phyloP scores from a whole-genome alignment of 768 basidiomycete genomes.

The Lentinula aciculospora region DNA sequence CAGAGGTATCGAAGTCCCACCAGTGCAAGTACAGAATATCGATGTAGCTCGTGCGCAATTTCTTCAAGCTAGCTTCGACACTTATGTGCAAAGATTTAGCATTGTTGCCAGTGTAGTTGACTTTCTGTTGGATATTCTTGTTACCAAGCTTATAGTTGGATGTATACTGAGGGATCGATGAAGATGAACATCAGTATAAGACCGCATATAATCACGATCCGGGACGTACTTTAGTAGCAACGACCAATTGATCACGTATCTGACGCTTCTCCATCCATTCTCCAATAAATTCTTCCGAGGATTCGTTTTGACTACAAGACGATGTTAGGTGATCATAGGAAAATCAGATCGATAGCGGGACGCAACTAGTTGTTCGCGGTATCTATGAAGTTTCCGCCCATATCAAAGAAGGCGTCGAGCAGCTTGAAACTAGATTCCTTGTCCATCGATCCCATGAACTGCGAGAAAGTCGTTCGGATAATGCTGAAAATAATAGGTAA shows the following conservation, averaged over 20 bases:
- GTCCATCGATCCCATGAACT: conserved; percentile 25
- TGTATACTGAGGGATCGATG: conserved; percentile 20
- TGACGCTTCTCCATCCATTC: conserved; percentile 45
- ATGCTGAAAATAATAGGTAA: background rate
- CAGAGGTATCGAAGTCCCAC: conserved; percentile 7
- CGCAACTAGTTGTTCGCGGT: conserved; percentile 38
- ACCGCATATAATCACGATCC: background rate
- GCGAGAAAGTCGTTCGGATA: background rate
- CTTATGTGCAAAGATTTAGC: conserved; percentile 21
- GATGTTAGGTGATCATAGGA: background rate
- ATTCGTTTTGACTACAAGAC: conserved; percentile 40
- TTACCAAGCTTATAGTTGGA: conserved; percentile 25
- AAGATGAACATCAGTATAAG: conserved; percentile 16
- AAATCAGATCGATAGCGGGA: background rate
- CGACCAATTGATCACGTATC: conserved; percentile 42
- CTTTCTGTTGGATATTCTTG: conserved; percentile 21
- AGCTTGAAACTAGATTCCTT: conserved; percentile 36
- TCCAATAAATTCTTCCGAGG: conserved; percentile 47
- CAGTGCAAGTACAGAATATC: conserved; percentile 7
- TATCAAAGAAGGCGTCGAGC: conserved; percentile 35
- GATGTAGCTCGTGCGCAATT: conserved; percentile 6
- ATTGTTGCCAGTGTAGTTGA: conserved; percentile 42
- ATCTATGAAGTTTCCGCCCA: conserved; percentile 41
- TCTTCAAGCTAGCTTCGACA: conserved; percentile 6
- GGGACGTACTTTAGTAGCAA: conserved; percentile 34